These are phyloP conservation scores for Sungouiella thailandica DNA, from an alignment of 805 yeast genomes.

Conservation along the genomic window DNA sequence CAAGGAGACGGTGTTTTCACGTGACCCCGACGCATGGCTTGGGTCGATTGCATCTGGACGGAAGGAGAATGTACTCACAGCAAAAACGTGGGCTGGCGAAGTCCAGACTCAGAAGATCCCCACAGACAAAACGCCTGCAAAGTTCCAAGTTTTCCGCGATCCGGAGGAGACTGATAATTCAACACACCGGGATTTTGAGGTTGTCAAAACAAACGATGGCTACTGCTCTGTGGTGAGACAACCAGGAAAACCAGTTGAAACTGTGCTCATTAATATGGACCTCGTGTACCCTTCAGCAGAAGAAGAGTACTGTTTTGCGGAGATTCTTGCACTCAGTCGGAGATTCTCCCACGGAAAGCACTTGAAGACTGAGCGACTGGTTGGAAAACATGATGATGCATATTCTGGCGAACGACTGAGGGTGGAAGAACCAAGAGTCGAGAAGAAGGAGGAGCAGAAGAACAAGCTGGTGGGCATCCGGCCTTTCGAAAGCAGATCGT, in stretches of 20 bases:
- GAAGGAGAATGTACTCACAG: constrained; percentile 58
- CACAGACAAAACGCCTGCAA: constrained; percentile 20
- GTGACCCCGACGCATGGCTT: constrained; percentile 37
- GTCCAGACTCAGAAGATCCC: constrained; percentile 39
- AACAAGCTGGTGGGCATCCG: too few relatives aligned
- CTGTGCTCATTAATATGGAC: constrained; percentile 54
- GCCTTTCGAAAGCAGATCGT: too few relatives aligned
- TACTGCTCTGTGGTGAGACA: constrained; percentile 46
- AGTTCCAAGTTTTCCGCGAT: constrained; percentile 16
- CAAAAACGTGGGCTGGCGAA: constrained; percentile 65
- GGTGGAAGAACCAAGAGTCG: not conserved
- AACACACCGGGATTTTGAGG: constrained; percentile 7
- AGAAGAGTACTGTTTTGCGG: constrained; percentile 60
- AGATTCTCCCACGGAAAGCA: not conserved
- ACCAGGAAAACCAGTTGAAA: constrained; percentile 59
- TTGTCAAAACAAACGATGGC: constrained; percentile 18
- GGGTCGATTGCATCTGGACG: constrained; percentile 46
- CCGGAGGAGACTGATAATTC: not conserved
- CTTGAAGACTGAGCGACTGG: not conserved
- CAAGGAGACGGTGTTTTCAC: constrained; percentile 17
- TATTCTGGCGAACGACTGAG: not conserved
- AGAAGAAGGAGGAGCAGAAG: too few relatives aligned
- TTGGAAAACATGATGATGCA: too few relatives aligned
- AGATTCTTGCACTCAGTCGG: constrained; percentile 45
- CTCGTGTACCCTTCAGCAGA: constrained; percentile 42